phyloP scores from a whole-genome alignment of 2,329 filamentous ascomycete species.

The Fusarium sp. region DNA sequence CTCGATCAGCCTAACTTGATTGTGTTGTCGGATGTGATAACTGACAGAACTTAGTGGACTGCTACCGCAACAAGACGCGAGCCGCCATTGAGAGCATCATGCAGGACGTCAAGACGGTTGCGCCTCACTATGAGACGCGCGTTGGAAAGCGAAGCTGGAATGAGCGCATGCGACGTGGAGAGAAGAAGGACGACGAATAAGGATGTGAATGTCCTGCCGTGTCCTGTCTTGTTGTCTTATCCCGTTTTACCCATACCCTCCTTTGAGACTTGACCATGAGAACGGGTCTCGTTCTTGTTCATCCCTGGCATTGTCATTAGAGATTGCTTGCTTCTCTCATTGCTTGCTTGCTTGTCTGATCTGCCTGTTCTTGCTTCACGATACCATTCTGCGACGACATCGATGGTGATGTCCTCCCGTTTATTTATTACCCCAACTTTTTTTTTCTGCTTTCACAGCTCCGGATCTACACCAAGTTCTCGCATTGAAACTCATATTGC shows the following conservation, averaged over 20 bases:
- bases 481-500: conserved; percentile 10
- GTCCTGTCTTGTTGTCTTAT: neutral
- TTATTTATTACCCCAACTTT: conserved; percentile 18
- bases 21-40: neutral
- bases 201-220: neutral
- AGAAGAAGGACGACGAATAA: conserved; percentile 45
- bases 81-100: conserved; percentile 79
- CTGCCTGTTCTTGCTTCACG: conserved; percentile 36
- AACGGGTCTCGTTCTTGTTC: conserved; percentile 13
- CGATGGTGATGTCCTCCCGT: conserved; percentile 22
- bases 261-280: conserved; percentile 2
- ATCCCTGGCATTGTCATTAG: conserved; percentile 29
- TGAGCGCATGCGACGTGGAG: conserved; percentile 59
- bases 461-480: neutral
- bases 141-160: conserved; percentile 81
- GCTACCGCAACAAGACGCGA: conserved; percentile 90
- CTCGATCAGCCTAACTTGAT: neutral
- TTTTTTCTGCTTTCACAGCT: conserved; percentile 13
- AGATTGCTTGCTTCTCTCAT: conserved; percentile 26
- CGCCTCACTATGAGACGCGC: conserved; percentile 88
- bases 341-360: conserved; percentile 22
- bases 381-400: conserved; percentile 47
- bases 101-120: conserved; percentile 75
- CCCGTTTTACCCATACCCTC: conserved; percentile 5
- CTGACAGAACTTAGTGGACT: conserved; percentile 71